Evolutionary conservation across 2,329 filamentous ascomycete species (phyloP).

Genomic region (Venturiaceae sp.): DNA sequence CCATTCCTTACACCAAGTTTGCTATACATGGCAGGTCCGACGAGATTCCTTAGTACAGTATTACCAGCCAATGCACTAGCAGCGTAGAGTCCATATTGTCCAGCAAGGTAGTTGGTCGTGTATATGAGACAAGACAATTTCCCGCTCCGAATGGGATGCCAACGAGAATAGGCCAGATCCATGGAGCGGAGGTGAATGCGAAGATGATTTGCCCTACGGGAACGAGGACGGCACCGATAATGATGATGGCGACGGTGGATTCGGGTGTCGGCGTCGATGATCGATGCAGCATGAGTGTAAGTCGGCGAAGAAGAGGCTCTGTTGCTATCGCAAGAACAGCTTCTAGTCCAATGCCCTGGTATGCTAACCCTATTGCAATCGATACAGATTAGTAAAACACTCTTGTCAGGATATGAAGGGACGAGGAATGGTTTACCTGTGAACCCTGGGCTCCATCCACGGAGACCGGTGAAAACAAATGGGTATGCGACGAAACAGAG

Average conservation of each 20-base stretch:
- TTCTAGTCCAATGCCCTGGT: conserved; percentile 58
- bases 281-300: too few species aligned
- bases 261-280: conserved; percentile 67
- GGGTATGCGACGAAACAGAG: conserved; percentile 91
- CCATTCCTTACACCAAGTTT: too few species aligned
- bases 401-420: too few species aligned
- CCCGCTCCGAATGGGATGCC: conserved; percentile 72
- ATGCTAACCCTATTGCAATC: too few species aligned
- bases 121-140: conserved; percentile 72
- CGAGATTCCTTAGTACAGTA: conserved; percentile 58
- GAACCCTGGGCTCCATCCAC: conserved; percentile 68
- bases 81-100: conserved; percentile 71
- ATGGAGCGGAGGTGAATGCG: conserved; percentile 79
- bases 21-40: too few species aligned
- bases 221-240: conserved; percentile 62
- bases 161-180: conserved; percentile 68
- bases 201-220: conserved; percentile 78
- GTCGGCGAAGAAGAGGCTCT: conserved; percentile 60
- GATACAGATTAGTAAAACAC: too few species aligned
- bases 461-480: conserved; percentile 64
- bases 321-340: conserved; percentile 40
- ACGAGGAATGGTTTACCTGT: too few species aligned
- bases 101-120: conserved; percentile 67
- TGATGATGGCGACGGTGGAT: conserved; percentile 71
- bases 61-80: conserved; percentile 75